Evolutionary conservation across 805 yeast genomes (phyloP).

Genomic region (Yueomyces sp.): DNA sequence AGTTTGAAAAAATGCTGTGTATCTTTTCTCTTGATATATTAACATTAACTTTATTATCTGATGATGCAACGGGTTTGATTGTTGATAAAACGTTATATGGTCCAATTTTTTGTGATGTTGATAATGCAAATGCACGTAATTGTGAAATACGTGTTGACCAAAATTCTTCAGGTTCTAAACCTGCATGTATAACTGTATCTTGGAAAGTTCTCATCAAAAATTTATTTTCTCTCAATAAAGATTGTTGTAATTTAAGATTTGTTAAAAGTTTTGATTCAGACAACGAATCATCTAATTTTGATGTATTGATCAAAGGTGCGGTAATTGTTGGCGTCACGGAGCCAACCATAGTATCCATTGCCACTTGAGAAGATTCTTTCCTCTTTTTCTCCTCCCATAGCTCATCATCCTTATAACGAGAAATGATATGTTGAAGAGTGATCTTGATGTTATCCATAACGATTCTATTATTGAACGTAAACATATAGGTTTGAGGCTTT

Average conservation of each 20-base stretch:
- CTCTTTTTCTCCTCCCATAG: slow-evolving; percentile 28
- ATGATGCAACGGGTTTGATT: slow-evolving; percentile 83
- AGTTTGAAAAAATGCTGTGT: slow-evolving; percentile 78
- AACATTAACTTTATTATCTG: slow-evolving; percentile 88
- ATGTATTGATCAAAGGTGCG: slow-evolving; percentile 24
- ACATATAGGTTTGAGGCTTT: slow-evolving; percentile 25
- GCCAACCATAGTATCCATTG: not conserved
- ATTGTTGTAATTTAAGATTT: slow-evolving; percentile 69
- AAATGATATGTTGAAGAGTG: slow-evolving; percentile 52
- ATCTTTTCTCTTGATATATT: slow-evolving; percentile 85
- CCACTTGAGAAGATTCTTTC: slow-evolving; percentile 6
- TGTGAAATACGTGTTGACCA: slow-evolving; percentile 76
- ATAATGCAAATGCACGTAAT: slow-evolving; percentile 73
- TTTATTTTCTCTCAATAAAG: slow-evolving; percentile 55
- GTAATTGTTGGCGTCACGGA: slow-evolving; percentile 1
- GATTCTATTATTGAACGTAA: slow-evolving; percentile 57
- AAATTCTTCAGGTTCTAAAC: slow-evolving; percentile 68
- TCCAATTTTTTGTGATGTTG: slow-evolving; percentile 75
- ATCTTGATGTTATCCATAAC: slow-evolving; percentile 66
- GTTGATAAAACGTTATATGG: slow-evolving; percentile 90
- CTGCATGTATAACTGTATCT: slow-evolving; percentile 71
- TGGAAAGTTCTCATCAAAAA: slow-evolving; percentile 63
- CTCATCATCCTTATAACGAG: slow-evolving; percentile 44
- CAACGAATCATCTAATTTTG: slow-evolving; percentile 31
- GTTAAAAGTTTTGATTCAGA: slow-evolving; percentile 47